Conservation (phyloP, 176 grass and related monocot species). For the Avena atlantica region DNA sequence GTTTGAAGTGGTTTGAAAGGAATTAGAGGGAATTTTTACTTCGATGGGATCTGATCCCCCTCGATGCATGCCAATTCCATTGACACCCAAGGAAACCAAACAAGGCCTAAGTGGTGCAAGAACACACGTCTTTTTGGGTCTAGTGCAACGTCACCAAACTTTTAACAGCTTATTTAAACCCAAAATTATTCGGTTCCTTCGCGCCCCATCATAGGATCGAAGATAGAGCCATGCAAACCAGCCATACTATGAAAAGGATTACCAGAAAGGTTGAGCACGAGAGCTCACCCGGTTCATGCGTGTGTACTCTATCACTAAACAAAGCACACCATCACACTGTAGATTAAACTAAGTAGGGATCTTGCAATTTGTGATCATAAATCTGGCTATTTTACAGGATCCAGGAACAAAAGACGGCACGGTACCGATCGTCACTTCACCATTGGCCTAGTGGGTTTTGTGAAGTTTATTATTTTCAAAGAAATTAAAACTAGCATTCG, state of each 20-base stretch:
- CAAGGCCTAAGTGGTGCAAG: background rate
- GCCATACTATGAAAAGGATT: background rate
- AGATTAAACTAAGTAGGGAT: background rate
- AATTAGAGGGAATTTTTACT: too few relatives aligned
- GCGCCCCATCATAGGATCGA: background rate
- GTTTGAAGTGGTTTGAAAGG: too few relatives aligned
- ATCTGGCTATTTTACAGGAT: background rate
- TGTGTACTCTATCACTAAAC: background rate
- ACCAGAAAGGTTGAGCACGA: background rate
- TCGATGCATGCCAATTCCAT: too few relatives aligned
- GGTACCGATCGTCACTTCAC: background rate
- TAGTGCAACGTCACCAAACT: background rate
- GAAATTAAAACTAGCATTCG: too few relatives aligned
- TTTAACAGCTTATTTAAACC: background rate
- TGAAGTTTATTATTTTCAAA: too few relatives aligned
- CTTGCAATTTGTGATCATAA: background rate
- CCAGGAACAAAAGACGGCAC: background rate
- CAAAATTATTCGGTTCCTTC: conserved; percentile 11
- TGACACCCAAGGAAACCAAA: too few relatives aligned
- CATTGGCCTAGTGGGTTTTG: background rate
- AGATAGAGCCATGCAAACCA: background rate
- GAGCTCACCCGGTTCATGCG: background rate
- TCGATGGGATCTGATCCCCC: too few relatives aligned
- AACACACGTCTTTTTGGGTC: background rate
- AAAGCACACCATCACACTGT: background rate